Evolutionary conservation across 1,284 basidiomycete genomes (phyloP), one percentile per base, ranked within the genome.

Genomic region (Porodaedalea pini): DNA sequence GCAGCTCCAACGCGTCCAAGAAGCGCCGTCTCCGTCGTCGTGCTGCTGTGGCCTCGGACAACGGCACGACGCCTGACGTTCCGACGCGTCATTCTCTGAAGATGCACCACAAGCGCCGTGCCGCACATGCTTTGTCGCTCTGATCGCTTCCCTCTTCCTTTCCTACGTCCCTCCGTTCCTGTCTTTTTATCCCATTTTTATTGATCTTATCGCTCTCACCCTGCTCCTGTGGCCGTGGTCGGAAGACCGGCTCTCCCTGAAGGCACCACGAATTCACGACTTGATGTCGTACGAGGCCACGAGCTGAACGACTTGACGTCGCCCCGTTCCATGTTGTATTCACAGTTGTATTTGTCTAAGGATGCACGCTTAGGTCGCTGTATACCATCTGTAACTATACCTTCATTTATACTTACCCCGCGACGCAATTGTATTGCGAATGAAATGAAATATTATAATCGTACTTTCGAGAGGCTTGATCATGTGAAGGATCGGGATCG

Each of bases 71-170:
- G 13, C 11, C 43, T 6, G 45, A 25, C 5, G 25, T 13, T 15
- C 27, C 27, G 8, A 27, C 31, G 2, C 19, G 27, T 25, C 57
- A 51, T 32, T 45, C 36, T 15, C 39, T 54, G 19, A 31, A 17
- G 21, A 7, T 53, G n/a, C 57, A 54, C 39, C 36, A 43, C 47
- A 58, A 41, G 13, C 57, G 57, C 23, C 51, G 57, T 43, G 39
- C 21, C 32, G 8, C 45, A 4, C 23, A 52, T 21, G 39, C 23
- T 15, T 21, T 17, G n/a, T 45, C 27, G 15, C 39, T 32, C 47
- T 56, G 27, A 34, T 47, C n/a, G n/a, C n/a, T n/a, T 3, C 36
- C 7, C 32, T 13, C 49, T 19, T 31, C 31, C 27, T 27, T 27
- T 39, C n/a, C 47, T 13, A 15, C 39, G 23, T n/a, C 40, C 19